Evolutionary conservation across 495 filamentous ascomycete species (phyloP).

Genomic region (Sabuloglossum arenarium): DNA sequence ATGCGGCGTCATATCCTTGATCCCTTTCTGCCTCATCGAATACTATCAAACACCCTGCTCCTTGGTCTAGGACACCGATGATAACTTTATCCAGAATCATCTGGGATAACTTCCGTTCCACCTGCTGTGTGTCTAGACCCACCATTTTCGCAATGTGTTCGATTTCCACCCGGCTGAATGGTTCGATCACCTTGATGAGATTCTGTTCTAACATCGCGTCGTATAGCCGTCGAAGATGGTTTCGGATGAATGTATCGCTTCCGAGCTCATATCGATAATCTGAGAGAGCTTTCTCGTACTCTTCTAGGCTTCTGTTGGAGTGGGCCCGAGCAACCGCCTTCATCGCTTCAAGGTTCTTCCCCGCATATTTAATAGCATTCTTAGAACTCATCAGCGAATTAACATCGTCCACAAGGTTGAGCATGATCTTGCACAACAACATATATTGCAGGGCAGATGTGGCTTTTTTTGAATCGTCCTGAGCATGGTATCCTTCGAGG

Average conservation of each 20-base stretch:
- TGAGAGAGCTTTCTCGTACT: conserved; percentile 83
- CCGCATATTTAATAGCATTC: conserved; percentile 88
- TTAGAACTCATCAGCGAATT: conserved; percentile 80
- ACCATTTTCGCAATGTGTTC: conserved; percentile 94
- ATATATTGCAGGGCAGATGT: conserved; percentile 95
- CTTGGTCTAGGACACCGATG: conserved; percentile 90
- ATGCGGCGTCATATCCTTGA: conserved; percentile 78
- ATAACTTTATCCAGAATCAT: conserved; percentile 99
- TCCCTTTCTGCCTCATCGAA: conserved; percentile 89
- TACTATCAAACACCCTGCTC: conserved; percentile 89
- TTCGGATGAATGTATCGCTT: conserved; percentile 82
- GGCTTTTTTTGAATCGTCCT: conserved; percentile 69
- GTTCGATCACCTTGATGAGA: conserved; percentile 96
- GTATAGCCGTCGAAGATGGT: conserved; percentile 82
- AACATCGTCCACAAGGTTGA: conserved; percentile 91
- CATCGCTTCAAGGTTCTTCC: conserved; percentile 90
- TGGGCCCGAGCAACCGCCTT: conserved; percentile 93
- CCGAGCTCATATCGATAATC: conserved; percentile 82
- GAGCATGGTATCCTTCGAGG: conserved; percentile 83
- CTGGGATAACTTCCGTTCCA: conserved; percentile 92
- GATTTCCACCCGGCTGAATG: conserved; percentile 91
- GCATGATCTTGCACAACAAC: conserved; percentile 98
- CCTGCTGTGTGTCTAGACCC: conserved; percentile 84
- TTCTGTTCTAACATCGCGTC: conserved; percentile 99
- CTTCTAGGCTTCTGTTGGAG: conserved; percentile 79